Conservation (phyloP, 179 eudicot genomes). For the Beta lomatogona region DNA sequence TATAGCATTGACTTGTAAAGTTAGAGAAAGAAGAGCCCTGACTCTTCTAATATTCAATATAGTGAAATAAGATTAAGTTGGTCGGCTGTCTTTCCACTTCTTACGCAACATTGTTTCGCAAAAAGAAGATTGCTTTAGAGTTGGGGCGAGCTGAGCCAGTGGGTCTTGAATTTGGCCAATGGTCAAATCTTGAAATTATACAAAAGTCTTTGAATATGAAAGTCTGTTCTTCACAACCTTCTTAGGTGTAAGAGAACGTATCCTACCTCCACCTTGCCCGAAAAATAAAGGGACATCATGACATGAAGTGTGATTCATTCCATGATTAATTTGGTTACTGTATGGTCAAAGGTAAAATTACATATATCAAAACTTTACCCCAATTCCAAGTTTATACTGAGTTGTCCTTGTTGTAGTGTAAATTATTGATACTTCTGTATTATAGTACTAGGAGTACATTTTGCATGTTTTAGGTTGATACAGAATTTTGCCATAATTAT, state of each 20-base stretch:
- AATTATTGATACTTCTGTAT: too few relatives aligned
- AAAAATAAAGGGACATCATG: neutral
- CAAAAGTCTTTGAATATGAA: slow-evolving; percentile 4
- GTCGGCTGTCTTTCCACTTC: neutral
- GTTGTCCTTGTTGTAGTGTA: too few relatives aligned
- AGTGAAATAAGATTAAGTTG: neutral
- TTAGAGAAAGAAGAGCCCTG: too few relatives aligned
- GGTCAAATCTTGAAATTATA: slow-evolving; percentile 24
- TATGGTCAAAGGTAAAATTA: neutral
- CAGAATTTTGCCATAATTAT: too few relatives aligned
- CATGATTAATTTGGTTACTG: too few relatives aligned
- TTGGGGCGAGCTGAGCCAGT: neutral
- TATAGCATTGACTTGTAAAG: too few relatives aligned
- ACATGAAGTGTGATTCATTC: neutral
- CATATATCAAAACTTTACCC: too few relatives aligned
- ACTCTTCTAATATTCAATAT: neutral
- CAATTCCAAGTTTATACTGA: too few relatives aligned
- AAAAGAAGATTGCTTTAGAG: neutral
- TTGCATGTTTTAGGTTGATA: too few relatives aligned
- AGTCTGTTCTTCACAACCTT: neutral
- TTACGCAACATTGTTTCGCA: slow-evolving; percentile 18
- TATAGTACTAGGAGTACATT: too few relatives aligned
- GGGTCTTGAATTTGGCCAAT: neutral
- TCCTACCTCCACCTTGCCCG: neutral
- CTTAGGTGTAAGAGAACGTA: neutral